Evolutionary conservation across 148 eudicot genomes (phyloP).

Genomic region (Cornus kousa): DNA sequence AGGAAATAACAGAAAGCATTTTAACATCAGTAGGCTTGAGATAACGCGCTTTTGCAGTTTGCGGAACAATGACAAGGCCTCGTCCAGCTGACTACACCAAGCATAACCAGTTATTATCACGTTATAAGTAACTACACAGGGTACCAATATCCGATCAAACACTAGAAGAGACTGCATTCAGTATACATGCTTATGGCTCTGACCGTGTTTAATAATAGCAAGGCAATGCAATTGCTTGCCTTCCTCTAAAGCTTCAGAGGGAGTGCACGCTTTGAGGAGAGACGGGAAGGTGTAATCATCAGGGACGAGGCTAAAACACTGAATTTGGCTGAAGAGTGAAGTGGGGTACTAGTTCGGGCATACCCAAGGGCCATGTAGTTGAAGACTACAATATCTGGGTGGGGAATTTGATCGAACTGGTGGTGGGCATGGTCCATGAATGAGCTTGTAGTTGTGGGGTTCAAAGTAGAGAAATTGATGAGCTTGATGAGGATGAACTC

Average conservation of each 20-base stretch:
- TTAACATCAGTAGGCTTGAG: conserved; percentile 28
- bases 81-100: conserved; percentile 19
- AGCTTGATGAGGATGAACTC: conserved; percentile 26
- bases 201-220: conserved; percentile 22
- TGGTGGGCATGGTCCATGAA: conserved; percentile 30
- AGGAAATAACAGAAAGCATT: conserved; percentile 29
- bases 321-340: conserved; percentile 14
- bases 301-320: conserved; percentile 10
- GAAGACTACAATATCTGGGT: conserved; percentile 28
- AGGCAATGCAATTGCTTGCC: conserved; percentile 37
- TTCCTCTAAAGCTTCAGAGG: conserved; percentile 26
- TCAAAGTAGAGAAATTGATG: conserved; percentile 25
- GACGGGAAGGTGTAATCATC: conserved; percentile 39
- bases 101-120: conserved; percentile 34
- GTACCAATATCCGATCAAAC: conserved; percentile 25
- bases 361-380: conserved; percentile 44
- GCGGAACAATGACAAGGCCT: conserved; percentile 25
- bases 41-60: conserved; percentile 13
- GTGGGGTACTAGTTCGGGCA: conserved; percentile 24
- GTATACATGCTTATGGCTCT: conserved; percentile 24
- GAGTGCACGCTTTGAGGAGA: conserved; percentile 38
- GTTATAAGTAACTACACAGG: conserved; percentile 34
- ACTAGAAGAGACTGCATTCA: conserved; percentile 17
- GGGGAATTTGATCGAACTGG: conserved; percentile 33
- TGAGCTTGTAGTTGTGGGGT: conserved; percentile 1